Evolutionary conservation across 202 grass and related monocot species (phyloP), one percentile per base, ranked within the genome.

Genomic region (Saccharum hybrid): DNA sequence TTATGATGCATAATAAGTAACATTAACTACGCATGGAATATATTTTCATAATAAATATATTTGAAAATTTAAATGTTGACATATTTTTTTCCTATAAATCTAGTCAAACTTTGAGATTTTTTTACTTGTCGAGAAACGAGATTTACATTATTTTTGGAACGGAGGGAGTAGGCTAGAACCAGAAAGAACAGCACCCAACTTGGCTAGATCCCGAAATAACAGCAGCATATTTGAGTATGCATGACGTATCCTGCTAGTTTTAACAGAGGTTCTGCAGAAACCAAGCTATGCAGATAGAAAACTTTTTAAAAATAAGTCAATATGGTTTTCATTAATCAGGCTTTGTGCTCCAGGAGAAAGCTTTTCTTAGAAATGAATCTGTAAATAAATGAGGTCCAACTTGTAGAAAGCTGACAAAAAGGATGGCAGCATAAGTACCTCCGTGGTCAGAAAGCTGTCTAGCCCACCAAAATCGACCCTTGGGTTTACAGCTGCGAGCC

Each of bases 401-500:
- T 54, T 71, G 23, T 45, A 10, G 69, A 76, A 46, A 82, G 74
- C 70, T 87, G 42, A 52, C 8, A 61, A 48, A 77, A 33, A 46
- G 30, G 21, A 39, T 79, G 30, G 48, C 16, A 16, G 59, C 45
- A 79, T 79, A 5, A 39, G 26, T 94, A 94, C 94, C 94, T 97
- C 94, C 3, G 87, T 66, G 39, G 88, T 80, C 68, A 97, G 77
- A 71, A 94, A 91, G 86, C 48, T 92, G 82, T 94, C 92, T 38
- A 94, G 71, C 48, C 94, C 92, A 78, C 81, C 81, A 68, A 97
- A 97, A 84, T 97, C 88, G 18, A 94, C 90, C 77, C 94, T 88
- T 16, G 92, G 92, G 77, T 97, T 94, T 69, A 97, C 92, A 61
- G 94, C 88, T 31, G 94, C 90, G 0, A 97, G 86, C 79, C 92